phyloP scores from a whole-genome alignment of 257 asterid species.

The Primulina tabacum region DNA sequence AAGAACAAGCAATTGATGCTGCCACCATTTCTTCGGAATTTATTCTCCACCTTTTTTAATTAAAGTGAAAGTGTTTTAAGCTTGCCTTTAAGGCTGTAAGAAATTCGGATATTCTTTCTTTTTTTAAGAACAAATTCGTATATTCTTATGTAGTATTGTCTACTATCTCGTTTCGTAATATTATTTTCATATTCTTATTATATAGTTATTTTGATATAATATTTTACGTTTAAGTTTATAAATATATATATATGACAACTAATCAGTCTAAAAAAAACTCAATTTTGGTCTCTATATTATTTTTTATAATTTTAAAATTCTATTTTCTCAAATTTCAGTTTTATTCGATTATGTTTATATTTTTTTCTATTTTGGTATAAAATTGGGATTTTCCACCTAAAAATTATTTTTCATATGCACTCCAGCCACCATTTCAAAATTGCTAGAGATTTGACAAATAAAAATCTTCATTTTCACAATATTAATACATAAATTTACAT shows the following conservation, averaged over 20 bases:
- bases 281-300: too few relatives aligned
- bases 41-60: slow-evolving; percentile 16
- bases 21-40: slow-evolving; percentile 46
- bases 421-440: too few relatives aligned
- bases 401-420: too few relatives aligned
- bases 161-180: neutral
- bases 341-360: too few relatives aligned
- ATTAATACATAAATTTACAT: slow-evolving; percentile 14
- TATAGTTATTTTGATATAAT: neutral
- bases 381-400: too few relatives aligned
- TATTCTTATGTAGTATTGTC: slow-evolving; percentile 23
- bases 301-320: too few relatives aligned
- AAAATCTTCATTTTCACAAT: neutral
- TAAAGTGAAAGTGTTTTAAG: neutral
- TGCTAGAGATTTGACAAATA: too few relatives aligned
- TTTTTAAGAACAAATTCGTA: slow-evolving; percentile 19
- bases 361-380: too few relatives aligned
- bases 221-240: too few relatives aligned
- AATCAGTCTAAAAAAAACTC: too few relatives aligned
- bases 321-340: too few relatives aligned
- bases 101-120: slow-evolving; percentile 33
- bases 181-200: neutral
- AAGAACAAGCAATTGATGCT: slow-evolving; percentile 44
- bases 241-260: too few relatives aligned
- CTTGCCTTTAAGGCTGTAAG: neutral